A percentile compares a stretch with the other conserved stretches of the same genome.
Evolutionary conservation across 371 early-diverging fungal species (phyloP).

Genomic region (Apophysomyces trapeziformis): DNA sequence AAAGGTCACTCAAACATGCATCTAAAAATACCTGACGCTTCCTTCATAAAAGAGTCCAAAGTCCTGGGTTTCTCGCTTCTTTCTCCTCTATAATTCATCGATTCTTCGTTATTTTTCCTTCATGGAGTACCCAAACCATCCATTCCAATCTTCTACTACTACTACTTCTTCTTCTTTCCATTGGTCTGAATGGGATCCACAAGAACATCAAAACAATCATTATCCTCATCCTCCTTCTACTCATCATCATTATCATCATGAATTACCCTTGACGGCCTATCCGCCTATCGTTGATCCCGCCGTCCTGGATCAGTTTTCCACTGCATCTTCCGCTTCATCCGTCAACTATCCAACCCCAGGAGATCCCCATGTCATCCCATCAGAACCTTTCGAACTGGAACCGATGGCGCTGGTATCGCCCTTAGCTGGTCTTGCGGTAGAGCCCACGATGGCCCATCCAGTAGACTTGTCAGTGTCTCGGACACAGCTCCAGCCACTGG

Average conservation of each 20-base stretch:
- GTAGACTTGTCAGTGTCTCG: not conserved
- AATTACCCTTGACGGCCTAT: slow-evolving; percentile 4
- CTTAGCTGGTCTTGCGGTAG: not conserved
- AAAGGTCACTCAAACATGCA: slow-evolving; percentile 9
- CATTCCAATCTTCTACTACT: not conserved
- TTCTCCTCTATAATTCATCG: not conserved
- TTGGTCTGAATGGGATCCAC: not conserved
- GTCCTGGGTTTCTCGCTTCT: not conserved
- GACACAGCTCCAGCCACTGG: not conserved
- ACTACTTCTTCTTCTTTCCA: not conserved
- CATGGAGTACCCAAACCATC: slow-evolving; percentile 6
- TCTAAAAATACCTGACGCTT: slow-evolving; percentile 11
- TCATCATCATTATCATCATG: not conserved
- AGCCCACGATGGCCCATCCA: not conserved
- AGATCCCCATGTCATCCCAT: not conserved
- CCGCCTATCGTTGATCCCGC: not conserved
- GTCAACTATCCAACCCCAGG: not conserved
- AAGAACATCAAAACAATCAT: not conserved
- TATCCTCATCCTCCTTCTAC: not conserved
- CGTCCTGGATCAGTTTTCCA: not conserved
- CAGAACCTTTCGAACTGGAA: not conserved
- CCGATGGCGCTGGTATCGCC: slow-evolving; percentile 2
- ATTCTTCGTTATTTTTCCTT: not conserved
- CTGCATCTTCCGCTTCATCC: slow-evolving; percentile 2
- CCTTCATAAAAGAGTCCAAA: not conserved